Evolutionary conservation across 495 filamentous ascomycete species (phyloP).

Genomic region (Penicillium chermesinum): DNA sequence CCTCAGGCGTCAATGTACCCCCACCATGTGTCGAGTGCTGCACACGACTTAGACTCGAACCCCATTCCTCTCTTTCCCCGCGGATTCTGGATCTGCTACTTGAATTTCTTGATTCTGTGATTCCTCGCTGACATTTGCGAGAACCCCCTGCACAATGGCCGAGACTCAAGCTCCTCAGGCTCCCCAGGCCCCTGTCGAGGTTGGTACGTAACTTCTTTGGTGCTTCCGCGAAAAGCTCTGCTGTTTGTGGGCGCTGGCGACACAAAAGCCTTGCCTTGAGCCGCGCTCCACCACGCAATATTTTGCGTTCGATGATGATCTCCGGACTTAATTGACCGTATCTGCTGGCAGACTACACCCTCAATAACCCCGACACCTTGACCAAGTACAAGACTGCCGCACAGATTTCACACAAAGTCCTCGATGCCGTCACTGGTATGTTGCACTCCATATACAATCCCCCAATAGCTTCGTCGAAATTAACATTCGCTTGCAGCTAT

Average conservation of each 20-base stretch:
- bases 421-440: constrained; percentile 72
- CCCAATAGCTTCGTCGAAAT: constrained; percentile 1
- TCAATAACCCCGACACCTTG: constrained; percentile 94
- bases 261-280: constrained; percentile 12
- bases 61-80: constrained; percentile 20
- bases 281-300: not conserved
- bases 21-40: constrained; percentile 26
- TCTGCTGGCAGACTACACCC: constrained; percentile 67
- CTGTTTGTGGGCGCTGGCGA: constrained; percentile 34
- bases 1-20: constrained; percentile 10
- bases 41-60: constrained; percentile 34
- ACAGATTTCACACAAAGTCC: constrained; percentile 88
- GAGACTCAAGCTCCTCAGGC: constrained; percentile 33
- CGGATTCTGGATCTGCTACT: constrained; percentile 21
- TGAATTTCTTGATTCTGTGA: constrained; percentile 13
- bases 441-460: constrained; percentile 3
- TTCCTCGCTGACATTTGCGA: constrained; percentile 19
- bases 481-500: constrained; percentile 48
- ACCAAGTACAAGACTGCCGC: constrained; percentile 99
- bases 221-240: constrained; percentile 34
- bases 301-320: not conserved
- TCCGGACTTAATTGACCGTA: constrained; percentile 4
- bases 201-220: constrained; percentile 38
- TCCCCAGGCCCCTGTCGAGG: constrained; percentile 34
- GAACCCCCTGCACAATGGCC: constrained; percentile 38